A percentile compares a stretch with the other conserved stretches of the same genome.
These are phyloP conservation scores for Chenopodium suecicum DNA, from an alignment of 148 eudicot species.

Conservation along the genomic window DNA sequence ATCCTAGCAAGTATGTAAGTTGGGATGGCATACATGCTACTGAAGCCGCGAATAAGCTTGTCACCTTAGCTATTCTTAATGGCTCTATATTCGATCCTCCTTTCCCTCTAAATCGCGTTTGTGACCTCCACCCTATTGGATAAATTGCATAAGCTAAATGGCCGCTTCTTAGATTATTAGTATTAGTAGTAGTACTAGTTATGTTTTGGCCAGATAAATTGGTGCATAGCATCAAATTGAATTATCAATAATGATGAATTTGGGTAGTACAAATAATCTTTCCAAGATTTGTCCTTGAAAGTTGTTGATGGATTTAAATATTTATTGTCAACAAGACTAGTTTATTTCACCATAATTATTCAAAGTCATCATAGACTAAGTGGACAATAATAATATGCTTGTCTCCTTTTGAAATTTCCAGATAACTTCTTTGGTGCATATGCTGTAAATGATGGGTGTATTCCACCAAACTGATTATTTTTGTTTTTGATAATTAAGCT, in stretches of 20 bases:
- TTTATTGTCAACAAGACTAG: background rate
- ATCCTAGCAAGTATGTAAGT: slow-evolving; percentile 71
- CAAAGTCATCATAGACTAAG: slow-evolving; percentile 12
- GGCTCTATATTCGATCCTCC: slow-evolving; percentile 74
- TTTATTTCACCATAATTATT: background rate
- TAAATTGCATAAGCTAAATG: background rate
- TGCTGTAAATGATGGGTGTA: slow-evolving; percentile 21
- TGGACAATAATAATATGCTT: background rate
- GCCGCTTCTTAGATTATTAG: background rate
- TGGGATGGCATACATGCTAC: slow-evolving; percentile 92
- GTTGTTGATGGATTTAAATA: slow-evolving; percentile 5
- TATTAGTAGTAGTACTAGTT: background rate
- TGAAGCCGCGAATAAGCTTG: slow-evolving; percentile 72
- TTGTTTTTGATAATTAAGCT: background rate
- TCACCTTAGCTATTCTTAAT: slow-evolving; percentile 56
- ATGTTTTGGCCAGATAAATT: slow-evolving; percentile 1
- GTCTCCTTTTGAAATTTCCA: background rate
- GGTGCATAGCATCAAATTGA: background rate
- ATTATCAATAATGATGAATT: background rate
- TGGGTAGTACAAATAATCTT: background rate
- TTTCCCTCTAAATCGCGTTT: slow-evolving; percentile 49
- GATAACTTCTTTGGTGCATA: slow-evolving; percentile 2
- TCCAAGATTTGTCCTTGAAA: background rate
- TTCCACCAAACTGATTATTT: slow-evolving; percentile 14
- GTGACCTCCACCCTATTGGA: slow-evolving; percentile 55